Evolutionary conservation across 164 flowering plant genomes (phyloP), one percentile per base, ranked within the genome.

Genomic region (Chimonanthus praecox): DNA sequence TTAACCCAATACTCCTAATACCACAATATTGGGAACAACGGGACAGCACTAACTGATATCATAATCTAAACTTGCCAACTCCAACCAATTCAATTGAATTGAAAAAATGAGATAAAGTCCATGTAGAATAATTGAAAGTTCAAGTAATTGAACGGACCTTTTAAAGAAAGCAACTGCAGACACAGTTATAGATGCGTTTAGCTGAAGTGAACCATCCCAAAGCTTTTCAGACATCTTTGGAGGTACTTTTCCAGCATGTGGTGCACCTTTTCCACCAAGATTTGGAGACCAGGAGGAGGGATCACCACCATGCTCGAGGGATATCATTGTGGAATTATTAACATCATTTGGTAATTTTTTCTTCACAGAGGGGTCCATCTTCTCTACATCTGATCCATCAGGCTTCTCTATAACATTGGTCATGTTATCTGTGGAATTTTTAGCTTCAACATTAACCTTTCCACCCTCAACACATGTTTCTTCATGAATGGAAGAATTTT

Each of bases 171-270:
- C 89, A 76, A 82, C 77, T 33, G 82, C 80, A 13, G 88, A 82
- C 68, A 81, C 84, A 54, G 78, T 79, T 49, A 78, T 67, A 60
- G 87, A 76, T 45, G 87, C 79, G 78, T 75, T 85, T 65, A 88
- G 81, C 72, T 82, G 91, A 82, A 88, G 81, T 71, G 84, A 79
- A 44, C 89, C 89, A 70, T 86, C 85, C 91, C 91, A 88, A 67
- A 88, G 86, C 81, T 82, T 82, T 71, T 83, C 88, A 64, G 73
- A 72, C 58, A 20, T 72, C 18, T 49, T 43, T 7, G 78, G 67
- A 77, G 70, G 79, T 70, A 67, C 74, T 66, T 79, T 80, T 73
- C 74, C 80, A 64, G 75, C 64, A 51, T 18, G 60, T 21, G 45
- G n/a, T 43, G 65, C 76, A 67, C 54, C 49, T 9, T 64, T 69